Base-by-base conservation (phyloP, 2,329 filamentous ascomycete species). In the Colletotrichum cuscutae region DNA sequence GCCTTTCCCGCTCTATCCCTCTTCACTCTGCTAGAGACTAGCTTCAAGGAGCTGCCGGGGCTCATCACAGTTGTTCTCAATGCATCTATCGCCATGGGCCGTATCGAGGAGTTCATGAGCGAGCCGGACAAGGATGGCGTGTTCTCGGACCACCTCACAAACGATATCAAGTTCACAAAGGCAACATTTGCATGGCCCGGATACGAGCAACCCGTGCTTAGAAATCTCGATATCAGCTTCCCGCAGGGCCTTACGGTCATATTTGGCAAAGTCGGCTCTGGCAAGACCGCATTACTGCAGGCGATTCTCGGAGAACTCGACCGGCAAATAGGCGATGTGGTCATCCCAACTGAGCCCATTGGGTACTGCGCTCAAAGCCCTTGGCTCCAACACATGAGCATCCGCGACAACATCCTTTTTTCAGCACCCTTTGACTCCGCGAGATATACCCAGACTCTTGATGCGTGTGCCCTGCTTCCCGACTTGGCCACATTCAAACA, bases 1-100 rank as follows among this genome's bases (percentile, higher is more conserved):
- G 95, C 95, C 11, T 98, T 97, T 80, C 95, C 95, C 0, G 95
- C 95, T 0, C 85, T 98, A 2, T 92, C 95, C 73, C 86, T 98
- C 0, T 97, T 98, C 77, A 85, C 86, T 1, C 90, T 96, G 85
- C 84, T 98, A 12, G 93, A 96, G 77, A 86, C 84, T 1, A 94
- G 91, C 73, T 84, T 98, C 61, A 90, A 92, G 68, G 93, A 95
- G 65, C 83, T 97, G 0, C 95, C 95, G 2, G 86, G 89, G 35
- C 84, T 97, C 11, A 91, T 97, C 56, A 95, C 93, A 0, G 89
- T 92, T 0, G 83, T 96, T 5, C 88, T 97, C 75, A 97, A 97
- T 77, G 94, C 95, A 0, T 91, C 89, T n/a, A 92, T 98, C 22
- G 93, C 95, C 0, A 90, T 97, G 74, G 90, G 89, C 9, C 92